These are phyloP conservation scores for Eimeria necatrix DNA, from an alignment of 169 alveolate genomes.

Conservation along the genomic window DNA sequence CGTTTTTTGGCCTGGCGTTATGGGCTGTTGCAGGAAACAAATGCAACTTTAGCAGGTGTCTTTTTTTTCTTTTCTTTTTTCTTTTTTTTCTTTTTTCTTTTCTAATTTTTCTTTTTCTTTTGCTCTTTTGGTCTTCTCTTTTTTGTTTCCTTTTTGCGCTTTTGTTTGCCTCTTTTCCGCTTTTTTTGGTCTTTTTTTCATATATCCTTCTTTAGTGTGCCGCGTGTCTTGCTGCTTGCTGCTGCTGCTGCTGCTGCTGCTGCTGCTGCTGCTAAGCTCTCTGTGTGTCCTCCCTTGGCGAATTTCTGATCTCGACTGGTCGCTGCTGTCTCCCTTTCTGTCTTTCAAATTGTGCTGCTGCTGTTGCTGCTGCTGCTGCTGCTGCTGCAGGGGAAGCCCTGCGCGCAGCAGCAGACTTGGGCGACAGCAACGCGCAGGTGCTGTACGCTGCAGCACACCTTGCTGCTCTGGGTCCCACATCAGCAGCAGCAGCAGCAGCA, in stretches of 20 bases:
- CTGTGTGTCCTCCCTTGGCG: background rate
- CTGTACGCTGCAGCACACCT: constrained; percentile 85
- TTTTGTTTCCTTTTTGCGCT: background rate
- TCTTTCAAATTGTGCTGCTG: background rate
- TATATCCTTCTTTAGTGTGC: no score
- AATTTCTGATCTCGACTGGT: background rate
- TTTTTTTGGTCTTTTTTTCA: background rate
- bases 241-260: background rate
- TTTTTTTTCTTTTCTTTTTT: background rate
- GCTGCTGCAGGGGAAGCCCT: constrained; percentile 83
- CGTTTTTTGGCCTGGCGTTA: constrained; percentile 54
- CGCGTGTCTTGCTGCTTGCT: background rate
- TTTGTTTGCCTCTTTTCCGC: background rate
- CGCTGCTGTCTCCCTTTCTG: background rate
- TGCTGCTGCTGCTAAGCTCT: background rate
- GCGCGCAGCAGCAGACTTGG: constrained; percentile 84
- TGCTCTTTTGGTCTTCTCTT: background rate
- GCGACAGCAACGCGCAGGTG: constrained; percentile 86
- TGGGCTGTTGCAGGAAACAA: constrained; percentile 19
- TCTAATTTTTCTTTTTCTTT: background rate
- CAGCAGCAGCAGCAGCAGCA: constrained; percentile 22
- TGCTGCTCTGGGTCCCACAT: constrained; percentile 47
- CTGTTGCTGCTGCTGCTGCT: constrained; percentile 60
- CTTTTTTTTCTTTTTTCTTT: background rate
- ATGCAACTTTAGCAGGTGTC: constrained; percentile 46